These are phyloP conservation scores for Stevia rebaudiana DNA, from an alignment of 140 eudicot genomes.

Conservation along the genomic window DNA sequence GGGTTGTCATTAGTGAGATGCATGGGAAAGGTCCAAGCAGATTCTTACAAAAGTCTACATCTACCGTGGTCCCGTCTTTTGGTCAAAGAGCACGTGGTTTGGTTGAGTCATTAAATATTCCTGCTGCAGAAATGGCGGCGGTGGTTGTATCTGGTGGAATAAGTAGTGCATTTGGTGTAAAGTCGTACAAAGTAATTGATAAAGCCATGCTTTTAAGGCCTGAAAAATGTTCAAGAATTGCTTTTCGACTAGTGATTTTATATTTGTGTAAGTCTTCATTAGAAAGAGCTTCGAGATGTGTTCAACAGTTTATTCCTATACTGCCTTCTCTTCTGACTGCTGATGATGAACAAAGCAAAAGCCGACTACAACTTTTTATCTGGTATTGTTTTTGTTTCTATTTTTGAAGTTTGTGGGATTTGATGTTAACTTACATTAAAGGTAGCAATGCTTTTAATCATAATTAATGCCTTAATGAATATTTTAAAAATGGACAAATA, in stretches of 20 bases:
- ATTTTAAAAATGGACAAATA: not conserved
- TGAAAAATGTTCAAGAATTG: slow-evolving; percentile 85
- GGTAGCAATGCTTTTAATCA: not conserved
- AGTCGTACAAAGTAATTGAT: slow-evolving; percentile 70
- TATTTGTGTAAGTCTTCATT: slow-evolving; percentile 87
- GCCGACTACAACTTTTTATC: slow-evolving; percentile 79
- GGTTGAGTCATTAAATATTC: slow-evolving; percentile 94
- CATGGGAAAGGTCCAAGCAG: slow-evolving; percentile 91
- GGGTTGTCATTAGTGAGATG: slow-evolving; percentile 69
- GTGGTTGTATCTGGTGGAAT: slow-evolving; percentile 87
- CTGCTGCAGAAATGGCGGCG: slow-evolving; percentile 99
- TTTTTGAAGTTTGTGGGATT: not conserved
- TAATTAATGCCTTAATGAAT: not conserved
- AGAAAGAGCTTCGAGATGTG: slow-evolving; percentile 81
- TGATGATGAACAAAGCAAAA: slow-evolving; percentile 96
- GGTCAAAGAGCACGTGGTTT: slow-evolving; percentile 98
- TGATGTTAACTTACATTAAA: not conserved
- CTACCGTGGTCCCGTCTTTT: slow-evolving; percentile 63
- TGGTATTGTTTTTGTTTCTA: slow-evolving; percentile 47
- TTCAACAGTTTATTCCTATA: slow-evolving; percentile 72
- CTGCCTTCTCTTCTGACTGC: slow-evolving; percentile 66
- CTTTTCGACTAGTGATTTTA: slow-evolving; percentile 59
- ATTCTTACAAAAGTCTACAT: slow-evolving; percentile 53
- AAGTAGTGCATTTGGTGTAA: slow-evolving; percentile 78
- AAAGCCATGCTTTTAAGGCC: slow-evolving; percentile 94